Conservation (phyloP, 805 yeast species). For the Starmerella vitae region DNA sequence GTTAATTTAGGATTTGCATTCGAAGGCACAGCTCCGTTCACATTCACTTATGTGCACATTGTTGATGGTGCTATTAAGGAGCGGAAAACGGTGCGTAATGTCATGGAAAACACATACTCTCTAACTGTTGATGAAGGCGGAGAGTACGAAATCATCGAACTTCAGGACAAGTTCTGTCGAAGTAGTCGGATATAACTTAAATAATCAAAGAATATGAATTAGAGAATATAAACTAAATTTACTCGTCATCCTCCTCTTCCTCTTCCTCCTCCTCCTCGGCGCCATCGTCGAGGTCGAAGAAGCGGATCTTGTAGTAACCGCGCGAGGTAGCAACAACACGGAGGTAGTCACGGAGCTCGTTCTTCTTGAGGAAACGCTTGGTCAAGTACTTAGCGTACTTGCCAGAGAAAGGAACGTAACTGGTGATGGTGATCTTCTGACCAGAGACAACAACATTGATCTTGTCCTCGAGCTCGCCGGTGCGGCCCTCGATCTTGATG, state of each 20-base stretch:
- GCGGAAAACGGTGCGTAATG: conserved; percentile 41
- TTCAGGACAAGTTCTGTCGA: conserved; percentile 71
- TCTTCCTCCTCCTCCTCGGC: conserved; percentile 92
- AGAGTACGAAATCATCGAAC: conserved; percentile 79
- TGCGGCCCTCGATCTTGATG: conserved; percentile 95
- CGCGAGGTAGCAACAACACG: conserved; percentile 94
- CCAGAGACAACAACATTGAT: conserved; percentile 72
- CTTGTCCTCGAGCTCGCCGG: conserved; percentile 94
- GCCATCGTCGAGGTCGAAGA: conserved; percentile 97
- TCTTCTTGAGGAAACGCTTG: conserved; percentile 99
- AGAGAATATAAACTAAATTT: conserved; percentile 1
- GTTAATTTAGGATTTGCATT: conserved; percentile 75
- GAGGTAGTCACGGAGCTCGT: conserved; percentile 99
- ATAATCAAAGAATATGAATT: too few relatives aligned
- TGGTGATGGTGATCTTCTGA: conserved; percentile 76
- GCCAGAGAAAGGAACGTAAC: conserved; percentile 96
- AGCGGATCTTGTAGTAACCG: conserved; percentile 92
- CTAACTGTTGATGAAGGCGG: conserved; percentile 79
- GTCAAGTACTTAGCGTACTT: conserved; percentile 99
- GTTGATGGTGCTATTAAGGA: conserved; percentile 42
- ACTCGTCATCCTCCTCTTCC: conserved; percentile 27
- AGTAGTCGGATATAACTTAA: too few relatives aligned
- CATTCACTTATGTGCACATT: conserved; percentile 67
- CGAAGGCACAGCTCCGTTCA: conserved; percentile 82
- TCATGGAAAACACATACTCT: conserved; percentile 53